Percentiles rank a stretch among this genome's conserved stretches.
Evolutionary conservation across 2,329 filamentous ascomycete genomes (phyloP).

Genomic region (Grosmannia penicillata): DNA sequence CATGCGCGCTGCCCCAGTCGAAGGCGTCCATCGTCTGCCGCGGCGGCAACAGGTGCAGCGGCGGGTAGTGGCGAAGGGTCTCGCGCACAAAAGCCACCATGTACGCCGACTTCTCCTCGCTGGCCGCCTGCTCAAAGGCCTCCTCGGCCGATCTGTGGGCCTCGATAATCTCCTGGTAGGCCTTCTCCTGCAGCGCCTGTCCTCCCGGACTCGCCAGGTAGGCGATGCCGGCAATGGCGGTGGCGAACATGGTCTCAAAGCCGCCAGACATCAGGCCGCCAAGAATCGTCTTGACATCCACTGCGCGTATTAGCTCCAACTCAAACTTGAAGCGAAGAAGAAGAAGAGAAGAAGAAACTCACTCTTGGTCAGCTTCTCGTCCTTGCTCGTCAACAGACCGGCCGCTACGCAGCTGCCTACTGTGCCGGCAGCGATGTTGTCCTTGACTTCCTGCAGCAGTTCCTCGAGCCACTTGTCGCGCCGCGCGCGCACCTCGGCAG

Average conservation of each 20-base stretch:
- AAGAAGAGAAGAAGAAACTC: not conserved
- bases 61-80: conserved; percentile 2
- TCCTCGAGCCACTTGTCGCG: conserved; percentile 1
- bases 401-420: conserved; percentile 1
- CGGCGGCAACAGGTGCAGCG: conserved; percentile 1
- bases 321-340: not conserved
- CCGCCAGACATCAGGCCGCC: conserved; percentile 5
- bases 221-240: not conserved
- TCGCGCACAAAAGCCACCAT: conserved; percentile 1
- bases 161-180: conserved; percentile 1
- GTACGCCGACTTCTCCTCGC: conserved; percentile 2
- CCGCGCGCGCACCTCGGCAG: not conserved
- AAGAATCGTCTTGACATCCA: conserved; percentile 1
- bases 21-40: not conserved
- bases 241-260: conserved; percentile 3
- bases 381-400: not conserved
- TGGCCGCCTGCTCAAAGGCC: not conserved
- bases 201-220: not conserved
- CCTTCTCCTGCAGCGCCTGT: conserved; percentile 1
- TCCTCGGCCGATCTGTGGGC: not conserved
- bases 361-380: conserved; percentile 1
- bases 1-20: not conserved
- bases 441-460: not conserved
- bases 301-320: not conserved
- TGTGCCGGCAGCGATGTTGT: not conserved